Base-by-base conservation (phyloP, 139 green algal species). In the Micractinium conductrix region DNA sequence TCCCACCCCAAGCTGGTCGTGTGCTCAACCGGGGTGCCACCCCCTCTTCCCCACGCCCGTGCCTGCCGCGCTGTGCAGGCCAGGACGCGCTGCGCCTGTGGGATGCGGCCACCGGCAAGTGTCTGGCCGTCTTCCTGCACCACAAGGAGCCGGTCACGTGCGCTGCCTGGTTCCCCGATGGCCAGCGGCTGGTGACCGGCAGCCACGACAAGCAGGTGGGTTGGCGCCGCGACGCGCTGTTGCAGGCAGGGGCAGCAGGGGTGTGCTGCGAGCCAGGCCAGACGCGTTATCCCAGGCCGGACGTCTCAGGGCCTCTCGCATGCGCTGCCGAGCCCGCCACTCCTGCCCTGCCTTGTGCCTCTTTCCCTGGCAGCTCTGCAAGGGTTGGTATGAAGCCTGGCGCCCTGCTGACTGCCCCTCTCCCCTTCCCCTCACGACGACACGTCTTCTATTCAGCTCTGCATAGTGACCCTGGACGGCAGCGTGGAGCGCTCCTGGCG, bases 161-260 rank as follows among this genome's bases (percentile, higher is more conserved):
- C 12, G 92, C 88, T 58, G 93, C 92, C 17, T 98, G 96, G 96
- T 79, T 98, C 83, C 96, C 96, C 9, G 95, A 96, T 78, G 86
- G 91, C 19, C 67, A 89, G 40, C 89, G 88, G 60, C 95, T 98
- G 69, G 75, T 97, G n/a, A 93, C 88, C 16, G 95, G 91, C 38
- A 88, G 90, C 24, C 81, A 93, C 30, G 95, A 98, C 92, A 95
- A 95, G 84, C 79, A 83, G 80, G 45, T 85, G 80, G 74, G 43
- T 44, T 21, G 70, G 40, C 21, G 38, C 24, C 40, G 2, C 1
- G 38, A 10, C 1, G 38, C 21, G 70, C 17, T 37, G 38, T n/a
- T n/a, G n/a, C n/a, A 2, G 26, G 60, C 28, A 9, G 26, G 6
- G 28, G 60, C 60, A 10, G 60, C 60, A 69, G 26, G 4, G 53